phyloP scores from a whole-genome alignment of 805 yeast species.

The Cyberlindnera subsufficiens region DNA sequence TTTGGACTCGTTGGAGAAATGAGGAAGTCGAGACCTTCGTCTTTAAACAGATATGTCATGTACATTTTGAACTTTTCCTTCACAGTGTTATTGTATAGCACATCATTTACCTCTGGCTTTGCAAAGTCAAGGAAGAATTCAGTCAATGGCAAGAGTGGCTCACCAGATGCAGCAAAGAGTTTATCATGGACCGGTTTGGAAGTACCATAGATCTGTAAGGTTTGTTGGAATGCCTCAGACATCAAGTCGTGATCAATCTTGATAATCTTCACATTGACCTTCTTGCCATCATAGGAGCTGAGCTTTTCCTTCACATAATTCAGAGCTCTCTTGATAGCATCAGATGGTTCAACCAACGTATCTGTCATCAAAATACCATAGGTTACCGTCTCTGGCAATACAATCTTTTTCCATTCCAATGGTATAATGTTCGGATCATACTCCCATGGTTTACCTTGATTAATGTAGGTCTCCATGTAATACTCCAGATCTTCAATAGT shows the following conservation, averaged over 20 bases:
- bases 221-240: slow-evolving; percentile 51
- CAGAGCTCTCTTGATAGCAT: slow-evolving; percentile 55
- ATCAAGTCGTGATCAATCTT: slow-evolving; percentile 47
- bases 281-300: slow-evolving; percentile 30
- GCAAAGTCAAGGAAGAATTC: slow-evolving; percentile 57
- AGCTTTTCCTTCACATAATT: slow-evolving; percentile 48
- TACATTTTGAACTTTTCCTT: slow-evolving; percentile 56
- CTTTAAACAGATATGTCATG: slow-evolving; percentile 47
- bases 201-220: slow-evolving; percentile 51
- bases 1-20: slow-evolving; percentile 62
- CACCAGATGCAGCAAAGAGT: slow-evolving; percentile 56
- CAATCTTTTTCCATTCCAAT: slow-evolving; percentile 33
- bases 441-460: slow-evolving; percentile 59
- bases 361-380: slow-evolving; percentile 60
- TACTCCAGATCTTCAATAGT: slow-evolving; percentile 60
- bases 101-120: slow-evolving; percentile 48
- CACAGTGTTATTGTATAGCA: slow-evolving; percentile 48
- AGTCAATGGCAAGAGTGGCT: slow-evolving; percentile 62
- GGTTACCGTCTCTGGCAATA: slow-evolving; percentile 37
- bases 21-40: slow-evolving; percentile 57
- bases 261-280: slow-evolving; percentile 37
- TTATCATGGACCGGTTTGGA: slow-evolving; percentile 48
- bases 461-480: slow-evolving; percentile 51
- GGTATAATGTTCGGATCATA: slow-evolving; percentile 33
- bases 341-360: slow-evolving; percentile 60